Evolutionary conservation across 192 early-diverging fungal species (phyloP).

Genomic region (Linnemannia hyalina): DNA sequence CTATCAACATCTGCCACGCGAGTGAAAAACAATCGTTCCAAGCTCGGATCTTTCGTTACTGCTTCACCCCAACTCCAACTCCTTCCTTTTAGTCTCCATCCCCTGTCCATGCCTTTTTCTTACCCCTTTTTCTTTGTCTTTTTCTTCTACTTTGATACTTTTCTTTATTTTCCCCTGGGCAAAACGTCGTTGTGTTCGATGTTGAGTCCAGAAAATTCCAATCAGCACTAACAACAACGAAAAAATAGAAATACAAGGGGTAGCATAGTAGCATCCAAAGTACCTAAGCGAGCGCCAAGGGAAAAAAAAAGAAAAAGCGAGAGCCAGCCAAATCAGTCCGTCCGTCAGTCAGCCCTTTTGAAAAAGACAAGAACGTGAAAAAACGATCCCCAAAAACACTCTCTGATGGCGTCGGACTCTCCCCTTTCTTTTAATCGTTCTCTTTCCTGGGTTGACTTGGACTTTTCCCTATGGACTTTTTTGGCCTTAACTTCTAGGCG

Average conservation of each 20-base stretch:
- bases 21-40: not conserved
- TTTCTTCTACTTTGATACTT: not conserved
- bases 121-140: not conserved
- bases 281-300: not conserved
- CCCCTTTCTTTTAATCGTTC: not conserved
- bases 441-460: not conserved
- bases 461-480: not conserved
- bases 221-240: not conserved
- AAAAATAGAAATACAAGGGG: not conserved
- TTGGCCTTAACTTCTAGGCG: not conserved
- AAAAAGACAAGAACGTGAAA: not conserved
- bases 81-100: not conserved
- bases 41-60: conserved; percentile 4
- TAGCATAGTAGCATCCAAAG: not conserved
- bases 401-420: not conserved
- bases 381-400: too few relatives aligned
- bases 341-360: not conserved
- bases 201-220: not conserved
- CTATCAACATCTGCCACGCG: not conserved
- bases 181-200: not conserved
- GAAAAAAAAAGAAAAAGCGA: not conserved
- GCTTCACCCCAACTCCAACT: not conserved
- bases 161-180: not conserved
- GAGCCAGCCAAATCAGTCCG: not conserved
- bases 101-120: not conserved